Percentiles rank a stretch among this genome's conserved stretches.
These are phyloP conservation scores for Priceomyces medius DNA, from an alignment of 805 yeast species.

Conservation along the genomic window DNA sequence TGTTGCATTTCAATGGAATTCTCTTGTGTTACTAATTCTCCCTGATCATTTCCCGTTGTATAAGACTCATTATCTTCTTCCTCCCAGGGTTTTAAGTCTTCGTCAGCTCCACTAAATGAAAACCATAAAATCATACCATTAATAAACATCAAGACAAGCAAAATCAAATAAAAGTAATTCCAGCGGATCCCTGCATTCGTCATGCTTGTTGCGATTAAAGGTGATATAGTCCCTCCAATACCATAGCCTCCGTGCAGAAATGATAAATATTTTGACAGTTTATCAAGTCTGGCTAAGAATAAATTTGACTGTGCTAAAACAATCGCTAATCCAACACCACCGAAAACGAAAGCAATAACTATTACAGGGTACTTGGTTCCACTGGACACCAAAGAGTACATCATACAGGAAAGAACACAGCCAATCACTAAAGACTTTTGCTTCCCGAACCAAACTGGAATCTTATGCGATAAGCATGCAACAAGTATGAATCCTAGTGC, in stretches of 20 bases:
- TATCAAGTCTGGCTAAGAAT: conserved; percentile 48
- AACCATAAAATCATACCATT: conserved; percentile 33
- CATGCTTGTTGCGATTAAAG: conserved; percentile 60
- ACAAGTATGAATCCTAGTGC: conserved; percentile 27
- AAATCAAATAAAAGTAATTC: conserved; percentile 54
- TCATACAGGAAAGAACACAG: conserved; percentile 28
- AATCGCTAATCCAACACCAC: conserved; percentile 57
- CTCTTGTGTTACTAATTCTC: background rate
- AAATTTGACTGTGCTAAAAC: conserved; percentile 52
- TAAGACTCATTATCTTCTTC: conserved; percentile 10
- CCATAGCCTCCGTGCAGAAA: conserved; percentile 70
- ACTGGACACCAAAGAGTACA: conserved; percentile 46
- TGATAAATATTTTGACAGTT: conserved; percentile 60
- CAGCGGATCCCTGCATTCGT: conserved; percentile 49
- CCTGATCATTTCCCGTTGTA: background rate
- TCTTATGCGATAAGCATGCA: conserved; percentile 23
- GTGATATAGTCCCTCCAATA: conserved; percentile 67
- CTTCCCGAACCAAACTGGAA: conserved; percentile 22
- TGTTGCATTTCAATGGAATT: background rate
- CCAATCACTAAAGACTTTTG: conserved; percentile 31
- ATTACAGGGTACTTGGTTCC: conserved; percentile 51
- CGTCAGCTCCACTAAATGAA: conserved; percentile 50
- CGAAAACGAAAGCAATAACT: conserved; percentile 51
- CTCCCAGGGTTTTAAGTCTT: conserved; percentile 42
- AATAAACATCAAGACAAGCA: conserved; percentile 37